phyloP scores from a whole-genome alignment of 306 rosid genomes.

The Delonix regia region DNA sequence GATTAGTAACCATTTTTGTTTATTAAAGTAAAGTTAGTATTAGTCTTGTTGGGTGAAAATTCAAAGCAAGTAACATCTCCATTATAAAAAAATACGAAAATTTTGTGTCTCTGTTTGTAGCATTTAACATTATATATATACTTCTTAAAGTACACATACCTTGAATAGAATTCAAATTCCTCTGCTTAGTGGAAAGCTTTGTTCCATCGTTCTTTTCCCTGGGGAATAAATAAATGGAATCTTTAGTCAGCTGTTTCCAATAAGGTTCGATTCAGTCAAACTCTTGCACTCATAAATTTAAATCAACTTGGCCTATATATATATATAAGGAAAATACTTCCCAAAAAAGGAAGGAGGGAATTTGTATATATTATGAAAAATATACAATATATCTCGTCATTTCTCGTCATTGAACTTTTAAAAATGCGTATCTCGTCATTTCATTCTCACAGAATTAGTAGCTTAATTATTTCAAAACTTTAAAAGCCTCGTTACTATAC shows the following conservation, averaged over 20 bases:
- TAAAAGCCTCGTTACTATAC: no score
- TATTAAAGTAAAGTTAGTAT: no score
- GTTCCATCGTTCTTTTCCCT: constrained; percentile 18
- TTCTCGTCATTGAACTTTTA: no score
- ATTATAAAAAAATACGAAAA: neutral
- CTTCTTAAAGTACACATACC: constrained; percentile 7
- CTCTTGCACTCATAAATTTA: constrained; percentile 17
- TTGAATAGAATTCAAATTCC: constrained; percentile 22
- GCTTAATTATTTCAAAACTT: no score
- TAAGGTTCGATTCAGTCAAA: constrained; percentile 26
- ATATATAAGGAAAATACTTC: no score
- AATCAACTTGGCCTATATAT: constrained; percentile 22
- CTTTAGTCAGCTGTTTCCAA: neutral
- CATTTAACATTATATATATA: neutral
- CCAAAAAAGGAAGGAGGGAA: no score
- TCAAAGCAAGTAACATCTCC: neutral
- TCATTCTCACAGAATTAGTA: no score
- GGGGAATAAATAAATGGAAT: constrained; percentile 34
- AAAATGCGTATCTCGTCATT: no score
- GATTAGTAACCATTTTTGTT: no score
- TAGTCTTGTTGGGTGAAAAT: no score
- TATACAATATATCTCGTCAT: no score
- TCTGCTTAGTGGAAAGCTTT: neutral
- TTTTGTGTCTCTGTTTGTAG: neutral
- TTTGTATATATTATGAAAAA: no score